A percentile compares a stretch with the other conserved stretches of the same genome.
These are phyloP conservation scores for Botrytis hyacinthi DNA, from an alignment of 2,329 filamentous ascomycete species.

Conservation along the genomic window DNA sequence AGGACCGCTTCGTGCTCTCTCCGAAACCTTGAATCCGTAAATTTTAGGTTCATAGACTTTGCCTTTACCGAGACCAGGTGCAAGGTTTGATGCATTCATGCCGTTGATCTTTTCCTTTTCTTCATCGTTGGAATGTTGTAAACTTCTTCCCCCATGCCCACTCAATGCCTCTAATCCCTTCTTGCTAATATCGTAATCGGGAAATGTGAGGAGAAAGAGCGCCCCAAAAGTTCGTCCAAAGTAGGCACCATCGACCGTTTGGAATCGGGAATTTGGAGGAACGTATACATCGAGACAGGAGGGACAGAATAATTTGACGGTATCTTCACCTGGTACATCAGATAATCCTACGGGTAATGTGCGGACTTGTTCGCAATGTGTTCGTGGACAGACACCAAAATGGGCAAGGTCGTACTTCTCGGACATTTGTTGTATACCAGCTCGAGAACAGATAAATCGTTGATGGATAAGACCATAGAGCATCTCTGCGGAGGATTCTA, in stretches of 20 bases:
- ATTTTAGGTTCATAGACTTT: slow-evolving; percentile 94
- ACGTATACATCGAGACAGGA: slow-evolving; percentile 97
- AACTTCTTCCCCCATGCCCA: slow-evolving; percentile 37
- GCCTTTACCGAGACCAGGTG: slow-evolving; percentile 75
- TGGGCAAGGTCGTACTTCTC: slow-evolving; percentile 98
- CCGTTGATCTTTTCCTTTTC: slow-evolving; percentile 69
- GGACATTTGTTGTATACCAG: slow-evolving; percentile 97
- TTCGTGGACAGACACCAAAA: slow-evolving; percentile 93
- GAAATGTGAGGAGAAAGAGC: slow-evolving; percentile 97
- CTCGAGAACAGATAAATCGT: slow-evolving; percentile 93
- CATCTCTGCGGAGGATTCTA: slow-evolving; percentile 96
- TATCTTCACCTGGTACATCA: slow-evolving; percentile 93
- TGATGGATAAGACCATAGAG: slow-evolving; percentile 98
- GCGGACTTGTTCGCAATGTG: slow-evolving; percentile 84
- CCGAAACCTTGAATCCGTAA: slow-evolving; percentile 93
- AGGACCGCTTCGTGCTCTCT: slow-evolving; percentile 83
- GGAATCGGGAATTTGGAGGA: slow-evolving; percentile 94
- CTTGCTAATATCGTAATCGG: slow-evolving; percentile 85
- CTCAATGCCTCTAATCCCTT: slow-evolving; percentile 60
- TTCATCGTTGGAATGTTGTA: slow-evolving; percentile 45
- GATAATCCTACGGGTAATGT: slow-evolving; percentile 91
- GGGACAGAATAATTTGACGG: slow-evolving; percentile 97
- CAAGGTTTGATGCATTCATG: slow-evolving; percentile 81
- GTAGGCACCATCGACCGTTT: slow-evolving; percentile 95
- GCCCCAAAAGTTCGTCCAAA: slow-evolving; percentile 97